These are phyloP conservation scores for Alternaria metachromatica DNA, from an alignment of 2,329 filamentous ascomycete species.

Conservation along the genomic window DNA sequence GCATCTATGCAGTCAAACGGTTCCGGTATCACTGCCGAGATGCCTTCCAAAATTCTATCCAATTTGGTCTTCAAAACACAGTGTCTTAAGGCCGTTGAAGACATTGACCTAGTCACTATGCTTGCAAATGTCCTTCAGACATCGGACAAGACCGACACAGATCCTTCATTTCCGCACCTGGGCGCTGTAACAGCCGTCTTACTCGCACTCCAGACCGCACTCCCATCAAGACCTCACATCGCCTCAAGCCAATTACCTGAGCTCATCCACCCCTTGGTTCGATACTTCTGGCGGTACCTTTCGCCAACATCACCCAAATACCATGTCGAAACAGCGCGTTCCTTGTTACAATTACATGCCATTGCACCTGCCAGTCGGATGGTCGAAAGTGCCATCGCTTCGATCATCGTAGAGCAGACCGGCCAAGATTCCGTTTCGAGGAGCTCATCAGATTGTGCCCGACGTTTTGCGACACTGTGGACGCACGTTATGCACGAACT, in stretches of 20 bases:
- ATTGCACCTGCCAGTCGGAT: slow-evolving; percentile 72
- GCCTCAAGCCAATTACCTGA: slow-evolving; percentile 59
- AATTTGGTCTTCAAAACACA: slow-evolving; percentile 42
- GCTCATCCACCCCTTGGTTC: slow-evolving; percentile 72
- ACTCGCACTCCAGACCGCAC: slow-evolving; percentile 40
- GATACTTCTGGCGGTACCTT: slow-evolving; percentile 78
- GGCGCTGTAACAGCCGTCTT: slow-evolving; percentile 43
- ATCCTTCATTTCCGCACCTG: slow-evolving; percentile 36
- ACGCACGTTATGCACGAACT: slow-evolving; percentile 67
- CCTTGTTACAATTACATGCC: slow-evolving; percentile 84
- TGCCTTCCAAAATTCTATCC: slow-evolving; percentile 42
- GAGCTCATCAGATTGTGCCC: slow-evolving; percentile 61
- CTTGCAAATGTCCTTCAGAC: slow-evolving; percentile 32
- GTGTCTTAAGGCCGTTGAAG: slow-evolving; percentile 31
- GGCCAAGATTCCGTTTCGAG: background rate
- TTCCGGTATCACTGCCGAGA: slow-evolving; percentile 29
- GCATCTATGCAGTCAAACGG: slow-evolving; percentile 24
- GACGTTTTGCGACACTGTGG: slow-evolving; percentile 80
- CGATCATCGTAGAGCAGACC: slow-evolving; percentile 62
- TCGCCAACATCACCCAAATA: slow-evolving; percentile 87
- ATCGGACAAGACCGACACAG: background rate
- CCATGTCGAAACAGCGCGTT: slow-evolving; percentile 89
- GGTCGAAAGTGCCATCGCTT: slow-evolving; percentile 78
- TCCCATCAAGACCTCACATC: slow-evolving; percentile 35
- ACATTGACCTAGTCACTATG: slow-evolving; percentile 32